Percentiles rank a stretch among this genome's conserved stretches.
Conservation (phyloP, 129 eudicot genomes). For the Artemisia argyi region DNA sequence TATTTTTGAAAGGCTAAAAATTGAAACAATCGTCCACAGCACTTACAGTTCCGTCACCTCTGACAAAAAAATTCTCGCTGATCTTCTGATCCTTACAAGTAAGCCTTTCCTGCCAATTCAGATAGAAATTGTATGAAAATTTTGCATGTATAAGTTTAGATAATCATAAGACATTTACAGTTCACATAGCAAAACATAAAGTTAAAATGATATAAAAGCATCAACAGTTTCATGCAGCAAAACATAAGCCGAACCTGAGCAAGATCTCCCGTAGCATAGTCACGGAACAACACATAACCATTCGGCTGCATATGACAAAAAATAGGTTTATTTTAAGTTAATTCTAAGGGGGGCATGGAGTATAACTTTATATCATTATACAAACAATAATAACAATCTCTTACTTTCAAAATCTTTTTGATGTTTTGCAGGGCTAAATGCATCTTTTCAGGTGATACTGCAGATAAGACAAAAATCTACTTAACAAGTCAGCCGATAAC, state of each 20-base stretch:
- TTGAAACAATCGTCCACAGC: neutral
- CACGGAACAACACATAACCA: constrained; percentile 81
- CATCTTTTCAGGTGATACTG: constrained; percentile 98
- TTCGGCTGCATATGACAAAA: constrained; percentile 61
- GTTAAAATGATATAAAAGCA: neutral
- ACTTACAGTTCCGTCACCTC: constrained; percentile 99
- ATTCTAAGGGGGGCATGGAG: neutral
- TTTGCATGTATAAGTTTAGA: neutral
- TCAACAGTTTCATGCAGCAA: neutral
- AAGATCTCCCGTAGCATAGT: constrained; percentile 99
- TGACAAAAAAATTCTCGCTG: constrained; percentile 91
- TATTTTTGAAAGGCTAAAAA: neutral
- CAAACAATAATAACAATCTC: constrained; percentile 8
- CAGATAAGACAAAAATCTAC: constrained; percentile 96
- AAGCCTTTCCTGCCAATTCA: constrained; percentile 62
- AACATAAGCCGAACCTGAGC: constrained; percentile 68
- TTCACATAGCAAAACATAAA: neutral
- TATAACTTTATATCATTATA: neutral
- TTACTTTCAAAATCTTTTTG: constrained; percentile 73
- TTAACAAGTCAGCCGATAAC: constrained; percentile 59
- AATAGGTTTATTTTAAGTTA: neutral
- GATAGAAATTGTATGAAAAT: neutral
- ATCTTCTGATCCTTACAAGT: constrained; percentile 89
- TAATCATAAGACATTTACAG: neutral
- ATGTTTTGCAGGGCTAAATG: constrained; percentile 66